phyloP scores from a whole-genome alignment of 805 yeast species.

The Hanseniaspora jakobsenii region DNA sequence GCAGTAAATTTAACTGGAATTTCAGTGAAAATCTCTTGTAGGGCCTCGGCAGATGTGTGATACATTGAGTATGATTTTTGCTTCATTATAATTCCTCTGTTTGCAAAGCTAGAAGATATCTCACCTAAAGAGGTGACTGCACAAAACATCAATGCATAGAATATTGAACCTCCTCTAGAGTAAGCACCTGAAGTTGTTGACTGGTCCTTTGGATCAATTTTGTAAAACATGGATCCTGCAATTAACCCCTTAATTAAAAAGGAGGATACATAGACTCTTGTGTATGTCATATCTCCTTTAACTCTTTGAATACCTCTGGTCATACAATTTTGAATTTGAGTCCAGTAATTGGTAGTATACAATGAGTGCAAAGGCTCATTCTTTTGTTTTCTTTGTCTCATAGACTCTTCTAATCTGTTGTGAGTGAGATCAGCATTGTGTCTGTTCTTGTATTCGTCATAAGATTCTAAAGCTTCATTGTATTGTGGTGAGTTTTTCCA shows the following conservation, averaged over 20 bases:
- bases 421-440: conserved; percentile 34
- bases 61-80: conserved; percentile 53
- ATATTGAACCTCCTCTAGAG: conserved; percentile 52
- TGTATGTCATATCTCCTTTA: conserved; percentile 45
- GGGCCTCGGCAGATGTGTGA: conserved; percentile 54
- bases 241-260: conserved; percentile 46
- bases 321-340: conserved; percentile 42
- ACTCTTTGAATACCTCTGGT: conserved; percentile 43
- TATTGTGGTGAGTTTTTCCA: conserved; percentile 50
- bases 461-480: conserved; percentile 29
- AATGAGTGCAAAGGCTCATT: conserved; percentile 31
- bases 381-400: conserved; percentile 33
- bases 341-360: conserved; percentile 35
- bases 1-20: conserved; percentile 45
- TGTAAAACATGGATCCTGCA: conserved; percentile 49
- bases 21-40: conserved; percentile 45
- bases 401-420: conserved; percentile 32
- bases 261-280: conserved; percentile 40
- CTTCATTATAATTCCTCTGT: conserved; percentile 52
- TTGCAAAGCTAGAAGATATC: conserved; percentile 45
- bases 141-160: conserved; percentile 48
- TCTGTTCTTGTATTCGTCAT: conserved; percentile 32
- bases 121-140: conserved; percentile 53
- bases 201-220: conserved; percentile 30
- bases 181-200: conserved; percentile 44